Percentiles rank a stretch among this genome's conserved stretches.
Evolutionary conservation across 768 basidiomycete genomes (phyloP).

Genomic region (Lactifluus piperatus): DNA sequence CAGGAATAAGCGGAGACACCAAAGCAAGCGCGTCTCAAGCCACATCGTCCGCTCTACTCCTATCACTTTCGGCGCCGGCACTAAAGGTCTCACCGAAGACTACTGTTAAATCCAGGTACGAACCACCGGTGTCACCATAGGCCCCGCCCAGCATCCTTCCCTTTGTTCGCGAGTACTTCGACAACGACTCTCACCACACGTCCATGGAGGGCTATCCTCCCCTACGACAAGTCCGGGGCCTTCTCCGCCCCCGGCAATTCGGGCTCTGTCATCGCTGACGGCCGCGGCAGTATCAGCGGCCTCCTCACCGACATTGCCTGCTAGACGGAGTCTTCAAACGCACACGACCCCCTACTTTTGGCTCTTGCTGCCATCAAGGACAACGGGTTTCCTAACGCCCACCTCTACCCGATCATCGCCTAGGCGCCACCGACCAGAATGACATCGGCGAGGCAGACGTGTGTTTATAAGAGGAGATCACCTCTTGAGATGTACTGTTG

Average conservation of each 20-base stretch:
- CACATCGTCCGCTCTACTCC: not conserved
- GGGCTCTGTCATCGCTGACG: slow-evolving; percentile 24
- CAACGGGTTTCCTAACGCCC: slow-evolving; percentile 8
- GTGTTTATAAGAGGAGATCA: too few relatives aligned
- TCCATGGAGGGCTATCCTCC: slow-evolving; percentile 21
- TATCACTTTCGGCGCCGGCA: not conserved
- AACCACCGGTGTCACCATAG: slow-evolving; percentile 22
- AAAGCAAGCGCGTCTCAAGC: not conserved
- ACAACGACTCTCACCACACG: not conserved
- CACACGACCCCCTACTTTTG: slow-evolving; percentile 32
- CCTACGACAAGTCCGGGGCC: slow-evolving; percentile 14
- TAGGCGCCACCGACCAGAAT: too few relatives aligned
- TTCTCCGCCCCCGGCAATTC: slow-evolving; percentile 28
- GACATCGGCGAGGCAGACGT: too few relatives aligned
- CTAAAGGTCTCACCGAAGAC: slow-evolving; percentile 9
- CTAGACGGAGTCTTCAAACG: slow-evolving; percentile 12
- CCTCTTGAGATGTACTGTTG: too few relatives aligned
- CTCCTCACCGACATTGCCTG: slow-evolving; percentile 27
- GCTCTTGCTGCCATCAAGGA: slow-evolving; percentile 22
- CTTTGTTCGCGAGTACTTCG: not conserved
- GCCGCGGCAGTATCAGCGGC: slow-evolving; percentile 21
- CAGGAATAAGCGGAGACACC: not conserved
- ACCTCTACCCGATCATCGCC: slow-evolving; percentile 2
- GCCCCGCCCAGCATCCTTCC: not conserved
- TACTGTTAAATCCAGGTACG: slow-evolving; percentile 13